Conservation (phyloP, 176 grass and related monocot species). For the Hordeum vulgare region MorexV3_pseudomolecules_assembly NC_058519.1:33387909-33388408, state of each 20-base stretch:
- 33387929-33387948: no score
- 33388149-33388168: constrained; percentile 60
- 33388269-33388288: constrained; percentile 4
- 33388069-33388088: constrained; percentile 22
- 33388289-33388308: neutral
- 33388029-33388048: constrained; percentile 53
- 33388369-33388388: neutral
- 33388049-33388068: constrained; percentile 39
- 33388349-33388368: neutral
- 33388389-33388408: neutral
- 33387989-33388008: neutral
- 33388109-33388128: constrained; percentile 67
- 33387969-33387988: no score
- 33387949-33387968: neutral
- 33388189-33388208: constrained; percentile 25
- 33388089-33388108: constrained; percentile 47
- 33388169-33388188: constrained; percentile 2
- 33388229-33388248: neutral
- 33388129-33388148: constrained; percentile 68
- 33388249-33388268: constrained; percentile 29
- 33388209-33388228: constrained; percentile 47
- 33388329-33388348: neutral
- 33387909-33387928: no score
- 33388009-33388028: constrained; percentile 31
- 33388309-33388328: neutral